A percentile compares a stretch with the other conserved stretches of the same genome.
Evolutionary conservation across 169 alveolate genomes (phyloP).

Genomic region (Eimeria necatrix): DNA sequence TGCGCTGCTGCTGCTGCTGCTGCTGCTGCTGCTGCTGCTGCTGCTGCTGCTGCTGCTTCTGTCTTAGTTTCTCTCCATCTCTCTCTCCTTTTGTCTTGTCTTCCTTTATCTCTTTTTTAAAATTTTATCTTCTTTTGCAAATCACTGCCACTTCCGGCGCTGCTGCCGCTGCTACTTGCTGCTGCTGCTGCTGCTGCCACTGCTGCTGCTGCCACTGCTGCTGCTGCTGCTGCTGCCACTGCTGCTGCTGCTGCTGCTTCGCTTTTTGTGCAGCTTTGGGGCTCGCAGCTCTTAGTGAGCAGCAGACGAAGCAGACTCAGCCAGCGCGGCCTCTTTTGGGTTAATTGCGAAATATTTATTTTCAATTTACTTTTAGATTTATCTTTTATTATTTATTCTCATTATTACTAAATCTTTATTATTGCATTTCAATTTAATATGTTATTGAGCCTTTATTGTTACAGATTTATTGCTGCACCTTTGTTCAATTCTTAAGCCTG

Average conservation of each 20-base stretch:
- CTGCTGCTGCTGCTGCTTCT: not conserved
- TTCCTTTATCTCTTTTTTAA: not conserved
- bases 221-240: not conserved
- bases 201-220: not conserved
- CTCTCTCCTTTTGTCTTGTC: not conserved
- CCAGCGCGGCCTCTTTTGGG: not conserved
- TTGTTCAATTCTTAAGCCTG: too few species aligned
- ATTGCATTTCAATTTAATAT: too few species aligned
- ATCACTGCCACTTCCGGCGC: not conserved
- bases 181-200: not conserved
- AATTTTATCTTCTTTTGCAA: not conserved
- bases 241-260: not conserved
- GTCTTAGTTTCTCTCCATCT: not conserved
- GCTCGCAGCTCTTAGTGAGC: conserved; percentile 33
- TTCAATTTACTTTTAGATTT: too few species aligned
- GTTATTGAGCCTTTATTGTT: too few species aligned
- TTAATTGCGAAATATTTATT: too few species aligned
- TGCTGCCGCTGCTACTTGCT: not conserved
- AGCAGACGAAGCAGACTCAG: not conserved
- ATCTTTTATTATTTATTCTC: too few species aligned
- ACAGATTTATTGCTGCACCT: too few species aligned
- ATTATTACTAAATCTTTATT: too few species aligned
- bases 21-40: not conserved
- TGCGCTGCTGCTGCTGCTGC: not conserved
- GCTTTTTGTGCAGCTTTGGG: not conserved